These are phyloP conservation scores for Fraxinus dipetala DNA, from an alignment of 305 asterid species.

Conservation along the genomic window DNA sequence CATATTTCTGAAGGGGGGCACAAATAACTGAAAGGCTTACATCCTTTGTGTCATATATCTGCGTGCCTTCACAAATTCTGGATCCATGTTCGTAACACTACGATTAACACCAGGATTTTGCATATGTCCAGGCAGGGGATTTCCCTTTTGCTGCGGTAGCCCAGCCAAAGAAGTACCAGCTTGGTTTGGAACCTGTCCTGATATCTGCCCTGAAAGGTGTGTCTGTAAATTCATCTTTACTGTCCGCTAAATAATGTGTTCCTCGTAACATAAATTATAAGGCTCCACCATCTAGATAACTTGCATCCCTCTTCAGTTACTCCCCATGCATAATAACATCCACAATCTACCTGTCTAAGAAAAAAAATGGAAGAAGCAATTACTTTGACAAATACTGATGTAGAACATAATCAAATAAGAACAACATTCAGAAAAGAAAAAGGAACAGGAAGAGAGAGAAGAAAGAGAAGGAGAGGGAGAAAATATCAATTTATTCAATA, in stretches of 20 bases:
- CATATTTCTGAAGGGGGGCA: neutral
- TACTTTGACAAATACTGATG: neutral
- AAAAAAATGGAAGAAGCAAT: constrained; percentile 17
- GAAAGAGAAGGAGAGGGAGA: neutral
- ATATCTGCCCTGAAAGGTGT: constrained; percentile 71
- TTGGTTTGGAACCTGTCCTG: constrained; percentile 77
- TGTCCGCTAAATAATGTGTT: constrained; percentile 22
- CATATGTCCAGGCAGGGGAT: constrained; percentile 54
- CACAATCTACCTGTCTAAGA: constrained; percentile 29
- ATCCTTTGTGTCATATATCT: constrained; percentile 52
- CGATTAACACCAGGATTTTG: constrained; percentile 64
- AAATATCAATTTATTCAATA: neutral
- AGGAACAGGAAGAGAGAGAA: neutral
- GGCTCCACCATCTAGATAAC: constrained; percentile 19
- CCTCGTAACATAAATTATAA: constrained; percentile 24
- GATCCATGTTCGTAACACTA: constrained; percentile 47
- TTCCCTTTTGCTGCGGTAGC: constrained; percentile 66
- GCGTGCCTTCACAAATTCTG: constrained; percentile 52
- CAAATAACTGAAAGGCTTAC: constrained; percentile 40
- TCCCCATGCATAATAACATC: constrained; percentile 17
- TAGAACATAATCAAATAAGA: neutral
- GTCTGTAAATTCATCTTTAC: constrained; percentile 68
- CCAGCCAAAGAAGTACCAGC: constrained; percentile 56
- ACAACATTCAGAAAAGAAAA: neutral
- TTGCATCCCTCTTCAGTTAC: constrained; percentile 12